phyloP scores from a whole-genome alignment of 495 filamentous ascomycete species.

The Aspergillus bertholletiae region DNA sequence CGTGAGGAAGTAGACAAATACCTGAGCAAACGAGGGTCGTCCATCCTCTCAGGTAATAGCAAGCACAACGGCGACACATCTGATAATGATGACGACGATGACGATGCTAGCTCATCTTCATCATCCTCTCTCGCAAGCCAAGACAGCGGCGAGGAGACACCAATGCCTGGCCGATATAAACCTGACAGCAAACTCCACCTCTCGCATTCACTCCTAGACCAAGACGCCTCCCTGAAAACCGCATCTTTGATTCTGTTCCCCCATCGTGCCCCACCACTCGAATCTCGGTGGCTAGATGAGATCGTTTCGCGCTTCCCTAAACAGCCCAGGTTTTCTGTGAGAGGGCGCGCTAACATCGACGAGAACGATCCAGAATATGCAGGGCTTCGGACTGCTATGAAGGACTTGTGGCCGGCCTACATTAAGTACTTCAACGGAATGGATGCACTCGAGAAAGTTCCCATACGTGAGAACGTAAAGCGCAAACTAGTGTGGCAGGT shows the following conservation, averaged over 20 bases:
- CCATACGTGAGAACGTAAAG: constrained; percentile 76
- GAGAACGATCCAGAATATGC: constrained; percentile 39
- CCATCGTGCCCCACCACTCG: constrained; percentile 53
- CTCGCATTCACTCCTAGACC: constrained; percentile 38
- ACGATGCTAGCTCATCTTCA: constrained; percentile 34
- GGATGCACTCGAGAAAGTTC: constrained; percentile 83
- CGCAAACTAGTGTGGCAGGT: constrained; percentile 75
- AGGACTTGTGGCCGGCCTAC: constrained; percentile 49
- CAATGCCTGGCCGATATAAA: constrained; percentile 29
- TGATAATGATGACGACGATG: constrained; percentile 20
- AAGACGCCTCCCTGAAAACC: constrained; percentile 33
- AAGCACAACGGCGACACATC: not conserved
- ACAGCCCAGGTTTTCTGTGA: constrained; percentile 7
- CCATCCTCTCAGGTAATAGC: constrained; percentile 6
- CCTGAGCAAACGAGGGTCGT: constrained; percentile 26
- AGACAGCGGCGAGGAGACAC: constrained; percentile 38
- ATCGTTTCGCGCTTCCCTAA: constrained; percentile 58
- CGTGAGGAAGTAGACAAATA: constrained; percentile 45
- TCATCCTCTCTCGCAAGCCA: constrained; percentile 41
- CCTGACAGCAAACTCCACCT: constrained; percentile 26
- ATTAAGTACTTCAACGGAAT: constrained; percentile 84
- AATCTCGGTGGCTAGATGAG: constrained; percentile 70
- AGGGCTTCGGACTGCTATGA: constrained; percentile 51
- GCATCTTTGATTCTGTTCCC: constrained; percentile 50
- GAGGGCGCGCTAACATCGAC: constrained; percentile 6